Conservation (phyloP, 257 asterid genomes). For the Ilex asprella region DNA sequence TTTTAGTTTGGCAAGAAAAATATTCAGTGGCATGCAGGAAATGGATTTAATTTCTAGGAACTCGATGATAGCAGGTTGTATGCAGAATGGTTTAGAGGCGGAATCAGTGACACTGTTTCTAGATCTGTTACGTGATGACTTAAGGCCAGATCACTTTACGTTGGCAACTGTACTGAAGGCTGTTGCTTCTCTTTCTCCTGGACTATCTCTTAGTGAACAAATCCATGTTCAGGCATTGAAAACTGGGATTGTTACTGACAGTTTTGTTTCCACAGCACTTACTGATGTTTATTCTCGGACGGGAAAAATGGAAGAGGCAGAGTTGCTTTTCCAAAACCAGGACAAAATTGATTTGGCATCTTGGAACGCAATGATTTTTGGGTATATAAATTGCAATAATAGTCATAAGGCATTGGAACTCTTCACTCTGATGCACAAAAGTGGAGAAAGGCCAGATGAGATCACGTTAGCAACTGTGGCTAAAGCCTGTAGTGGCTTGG, state of each 20-base stretch:
- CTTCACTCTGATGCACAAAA: neutral
- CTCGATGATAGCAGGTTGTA: neutral
- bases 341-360: neutral
- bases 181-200: neutral
- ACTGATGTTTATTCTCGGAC: neutral
- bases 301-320: neutral
- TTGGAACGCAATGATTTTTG: neutral
- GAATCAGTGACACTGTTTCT: neutral
- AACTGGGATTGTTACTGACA: neutral
- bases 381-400: neutral
- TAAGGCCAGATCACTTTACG: neutral
- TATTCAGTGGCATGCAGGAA: neutral
- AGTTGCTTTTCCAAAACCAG: neutral
- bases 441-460: neutral
- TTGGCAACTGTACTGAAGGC: neutral
- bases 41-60: neutral
- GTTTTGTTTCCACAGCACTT: neutral
- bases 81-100: neutral
- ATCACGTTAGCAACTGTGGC: neutral
- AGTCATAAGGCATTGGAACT: neutral
- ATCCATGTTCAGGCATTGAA: neutral
- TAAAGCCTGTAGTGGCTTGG: neutral
- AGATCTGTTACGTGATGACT: neutral
- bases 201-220: neutral
- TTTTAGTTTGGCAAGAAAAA: neutral